A percentile compares a stretch with the other conserved stretches of the same genome.
Conservation (phyloP, 441 rosid genomes). For the Populus trichocarpa region DNA sequence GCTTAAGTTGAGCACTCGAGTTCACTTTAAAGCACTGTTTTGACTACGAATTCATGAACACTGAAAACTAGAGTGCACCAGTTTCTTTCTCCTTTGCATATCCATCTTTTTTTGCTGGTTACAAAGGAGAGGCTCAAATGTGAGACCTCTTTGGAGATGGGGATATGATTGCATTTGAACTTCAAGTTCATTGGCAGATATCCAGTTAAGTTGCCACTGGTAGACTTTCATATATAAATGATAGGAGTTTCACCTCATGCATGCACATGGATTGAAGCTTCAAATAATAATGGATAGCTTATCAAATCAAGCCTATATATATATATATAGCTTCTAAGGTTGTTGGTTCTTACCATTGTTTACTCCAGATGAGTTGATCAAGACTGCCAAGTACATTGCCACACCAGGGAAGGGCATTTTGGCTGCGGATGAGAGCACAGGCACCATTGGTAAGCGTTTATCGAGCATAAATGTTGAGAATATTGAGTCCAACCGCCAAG, state of each 20-base stretch:
- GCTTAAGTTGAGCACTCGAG: not conserved
- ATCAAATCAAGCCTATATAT: not conserved
- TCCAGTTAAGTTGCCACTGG: no score
- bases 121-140: not conserved
- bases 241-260: not conserved
- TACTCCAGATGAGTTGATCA: slow-evolving; percentile 77
- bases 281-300: not conserved
- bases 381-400: slow-evolving; percentile 88
- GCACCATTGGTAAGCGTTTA: slow-evolving; percentile 94
- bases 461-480: slow-evolving; percentile 87
- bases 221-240: no score
- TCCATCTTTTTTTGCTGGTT: not conserved
- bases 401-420: slow-evolving; percentile 91
- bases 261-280: not conserved
- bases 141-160: not conserved
- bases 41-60: not conserved
- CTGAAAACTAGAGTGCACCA: not conserved
- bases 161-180: not conserved
- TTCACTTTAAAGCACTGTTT: not conserved
- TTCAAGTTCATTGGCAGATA: no score
- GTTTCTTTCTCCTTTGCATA: not conserved
- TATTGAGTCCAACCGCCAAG: slow-evolving; percentile 87
- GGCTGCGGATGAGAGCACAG: slow-evolving; percentile 97
- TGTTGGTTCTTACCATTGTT: not conserved
- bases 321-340: not conserved